These are phyloP conservation scores for Gossypium herbaceum DNA, from an alignment of 345 rosid species.

Conservation along the genomic window DNA sequence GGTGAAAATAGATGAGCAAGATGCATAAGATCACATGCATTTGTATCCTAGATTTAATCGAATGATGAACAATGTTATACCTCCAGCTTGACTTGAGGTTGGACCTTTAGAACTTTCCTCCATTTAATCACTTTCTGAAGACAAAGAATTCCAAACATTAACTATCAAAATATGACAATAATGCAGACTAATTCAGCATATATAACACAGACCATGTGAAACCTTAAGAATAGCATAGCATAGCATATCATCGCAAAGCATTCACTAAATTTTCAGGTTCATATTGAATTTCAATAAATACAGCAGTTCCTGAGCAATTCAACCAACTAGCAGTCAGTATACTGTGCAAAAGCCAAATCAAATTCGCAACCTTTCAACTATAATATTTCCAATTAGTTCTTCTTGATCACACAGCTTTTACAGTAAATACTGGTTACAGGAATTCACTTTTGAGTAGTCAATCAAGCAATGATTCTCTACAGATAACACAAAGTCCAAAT, in stretches of 20 bases:
- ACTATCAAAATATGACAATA: background rate
- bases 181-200: constrained; percentile 5
- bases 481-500: background rate
- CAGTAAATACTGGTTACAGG: background rate
- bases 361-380: background rate
- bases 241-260: background rate
- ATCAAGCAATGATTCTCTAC: background rate
- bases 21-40: background rate
- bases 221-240: background rate
- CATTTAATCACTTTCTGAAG: constrained; percentile 38
- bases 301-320: constrained; percentile 6
- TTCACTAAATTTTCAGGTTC: background rate
- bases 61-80: constrained; percentile 20
- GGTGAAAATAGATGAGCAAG: background rate
- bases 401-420: background rate
- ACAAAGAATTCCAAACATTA: background rate
- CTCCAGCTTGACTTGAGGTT: constrained; percentile 27
- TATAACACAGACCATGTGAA: background rate
- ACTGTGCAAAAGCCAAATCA: background rate
- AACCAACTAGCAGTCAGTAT: background rate
- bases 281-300: constrained; percentile 5
- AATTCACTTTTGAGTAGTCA: constrained; percentile 1
- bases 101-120: constrained; percentile 37
- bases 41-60: background rate
- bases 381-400: background rate